phyloP scores from a whole-genome alignment of 371 early-diverging fungal species.

The Actinomortierella wolfii region DNA sequence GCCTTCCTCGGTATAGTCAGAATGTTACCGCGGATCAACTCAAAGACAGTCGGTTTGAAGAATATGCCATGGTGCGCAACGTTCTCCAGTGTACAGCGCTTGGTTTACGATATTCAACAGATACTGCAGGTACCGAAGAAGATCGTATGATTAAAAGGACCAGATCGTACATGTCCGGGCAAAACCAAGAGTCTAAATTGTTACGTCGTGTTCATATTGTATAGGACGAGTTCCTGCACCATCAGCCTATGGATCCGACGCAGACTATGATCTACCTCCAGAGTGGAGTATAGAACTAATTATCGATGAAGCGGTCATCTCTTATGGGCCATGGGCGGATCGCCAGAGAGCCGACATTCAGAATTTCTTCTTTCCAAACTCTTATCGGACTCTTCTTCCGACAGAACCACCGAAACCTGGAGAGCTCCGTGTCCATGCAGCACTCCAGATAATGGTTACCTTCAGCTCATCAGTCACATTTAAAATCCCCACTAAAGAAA shows the following conservation, averaged over 20 bases:
- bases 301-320: constrained; percentile 62
- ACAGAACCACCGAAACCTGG: constrained; percentile 61
- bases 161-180: no score
- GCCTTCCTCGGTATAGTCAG: constrained; percentile 46
- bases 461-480: constrained; percentile 68
- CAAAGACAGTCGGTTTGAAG: constrained; percentile 55
- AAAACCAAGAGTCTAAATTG: neutral
- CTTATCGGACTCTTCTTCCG: constrained; percentile 59
- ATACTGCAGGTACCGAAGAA: constrained; percentile 70
- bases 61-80: constrained; percentile 77
- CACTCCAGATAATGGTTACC: constrained; percentile 68
- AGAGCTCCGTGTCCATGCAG: constrained; percentile 59
- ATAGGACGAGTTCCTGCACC: constrained; percentile 59
- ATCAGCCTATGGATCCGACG: constrained; percentile 21
- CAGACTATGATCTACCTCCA: constrained; percentile 65
- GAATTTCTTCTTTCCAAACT: constrained; percentile 76
- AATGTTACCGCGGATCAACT: constrained; percentile 29
- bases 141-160: no score
- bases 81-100: constrained; percentile 68
- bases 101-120: constrained; percentile 69
- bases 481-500: constrained; percentile 75
- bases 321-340: constrained; percentile 91
- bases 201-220: neutral
- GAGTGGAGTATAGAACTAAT: constrained; percentile 76
- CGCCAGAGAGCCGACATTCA: constrained; percentile 77